Percentiles rank a stretch among this genome's conserved stretches.
phyloP scores from a whole-genome alignment of 2,329 filamentous ascomycete species.

The Beauveria sp. region DNA sequence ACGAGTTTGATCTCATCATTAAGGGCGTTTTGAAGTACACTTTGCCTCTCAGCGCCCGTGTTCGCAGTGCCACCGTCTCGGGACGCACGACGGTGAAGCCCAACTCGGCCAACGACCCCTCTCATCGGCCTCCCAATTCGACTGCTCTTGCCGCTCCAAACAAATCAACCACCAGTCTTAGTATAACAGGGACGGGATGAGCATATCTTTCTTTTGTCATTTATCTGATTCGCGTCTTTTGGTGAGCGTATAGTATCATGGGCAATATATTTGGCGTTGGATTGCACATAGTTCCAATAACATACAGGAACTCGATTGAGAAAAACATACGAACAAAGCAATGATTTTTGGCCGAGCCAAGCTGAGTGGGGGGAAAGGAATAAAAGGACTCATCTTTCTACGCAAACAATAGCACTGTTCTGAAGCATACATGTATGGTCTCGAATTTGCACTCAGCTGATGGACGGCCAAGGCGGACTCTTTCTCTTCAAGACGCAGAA shows the following conservation, averaged over 20 bases:
- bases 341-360: neutral
- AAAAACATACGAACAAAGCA: neutral
- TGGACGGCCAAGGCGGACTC: neutral
- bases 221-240: slow-evolving; percentile 2
- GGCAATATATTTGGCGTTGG: slow-evolving; percentile 10
- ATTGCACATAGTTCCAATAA: slow-evolving; percentile 2
- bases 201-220: slow-evolving; percentile 8
- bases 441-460: neutral
- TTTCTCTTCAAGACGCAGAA: neutral
- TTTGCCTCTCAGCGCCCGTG: slow-evolving; percentile 52
- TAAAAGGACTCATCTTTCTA: neutral
- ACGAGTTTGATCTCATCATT: slow-evolving; percentile 89
- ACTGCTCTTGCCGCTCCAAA: slow-evolving; percentile 35
- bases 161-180: slow-evolving; percentile 14
- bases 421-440: neutral
- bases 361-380: neutral
- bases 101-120: slow-evolving; percentile 52
- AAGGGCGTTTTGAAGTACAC: slow-evolving; percentile 84
- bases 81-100: slow-evolving; percentile 53
- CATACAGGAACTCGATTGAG: neutral
- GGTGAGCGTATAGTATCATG: slow-evolving; percentile 6
- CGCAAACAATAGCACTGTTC: neutral
- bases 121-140: slow-evolving; percentile 65
- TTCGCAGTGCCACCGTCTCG: slow-evolving; percentile 52
- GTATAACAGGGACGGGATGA: neutral